Base-by-base conservation (phyloP, 2,329 filamentous ascomycete genomes). In the Chaetomiaceae sp. region DNA sequence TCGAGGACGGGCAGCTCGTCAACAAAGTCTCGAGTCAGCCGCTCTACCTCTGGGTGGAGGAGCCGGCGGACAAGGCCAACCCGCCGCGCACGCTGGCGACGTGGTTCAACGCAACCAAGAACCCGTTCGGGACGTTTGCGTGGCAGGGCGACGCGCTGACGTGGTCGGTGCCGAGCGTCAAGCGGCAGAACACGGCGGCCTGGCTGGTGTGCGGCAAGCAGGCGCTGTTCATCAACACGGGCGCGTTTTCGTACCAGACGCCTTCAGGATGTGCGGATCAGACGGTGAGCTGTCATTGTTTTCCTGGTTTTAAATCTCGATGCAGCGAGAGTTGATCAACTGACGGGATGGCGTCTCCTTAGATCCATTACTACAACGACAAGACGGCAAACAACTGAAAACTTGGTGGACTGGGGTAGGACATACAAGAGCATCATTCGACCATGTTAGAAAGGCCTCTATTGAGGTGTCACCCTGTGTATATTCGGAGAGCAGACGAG, bases 91-190 rank as follows among this genome's bases (percentile, higher is more conserved):
- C 70, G 45, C 70, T 83, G 37, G 65, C 70, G 4, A 73, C 81
- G 3, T 73, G 68, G 41, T 83, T 82, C 65, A 70, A 69, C 17
- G 66, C 69, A 41, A 70, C 67, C 35, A 70, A 75, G 62, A 81
- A 77, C 62, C 65, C 70, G 0, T 82, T 78, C 51, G 79, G 79
- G 6, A 73, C 72, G 0, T 83, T 83, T 61, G 72, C 65, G 0
- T 83, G 74, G 63, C 73, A 75, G 55, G 79, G 79, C n/a, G 79
- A 83, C 62, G 73, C 77, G 3, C 61, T 82, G 30, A 76, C 74
- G 10, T 83, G 79, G 80, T 70, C 64, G 47, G 70, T 68, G 13
- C 61, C 70, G 1, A 72, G 70, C 20, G 65, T 82, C 30, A 65
- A 67, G 43, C 63, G 79, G 31, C 78, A 77, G 44, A 83, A 83